Base-by-base conservation (phyloP, 176 grass and related monocot species). In the Oryza meyeriana region DNA sequence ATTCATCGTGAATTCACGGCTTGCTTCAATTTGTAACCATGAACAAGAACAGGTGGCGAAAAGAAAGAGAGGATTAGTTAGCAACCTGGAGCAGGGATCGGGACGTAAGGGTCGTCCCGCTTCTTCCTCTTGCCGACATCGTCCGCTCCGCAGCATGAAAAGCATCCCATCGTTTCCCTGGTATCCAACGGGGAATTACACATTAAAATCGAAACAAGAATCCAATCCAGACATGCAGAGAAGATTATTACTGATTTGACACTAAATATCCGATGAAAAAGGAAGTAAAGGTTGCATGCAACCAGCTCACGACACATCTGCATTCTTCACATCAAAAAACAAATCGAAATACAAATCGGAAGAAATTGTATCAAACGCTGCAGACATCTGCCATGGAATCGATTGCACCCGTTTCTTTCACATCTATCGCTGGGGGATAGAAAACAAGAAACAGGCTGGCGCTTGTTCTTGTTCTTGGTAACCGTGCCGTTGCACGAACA, bases 71-170 rank as follows among this genome's bases (percentile, higher is more conserved):
- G 62, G 48, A 24, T 22, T 22, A 12, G 9, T 55, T 59, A 32
- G 7, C 12, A 66, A 89, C 89, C 85, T 81, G 66, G 76, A 31
- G 28, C 44, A 66, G 85, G 71, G 30, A 75, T 48, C 10, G 81
- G 66, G 65, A 66, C 64, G 39, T 78, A 83, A 70, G 74, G 29
- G 33, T 83, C 88, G 13, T 90, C 88, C 31, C 24, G 13, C 83
- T 90, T 89, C 83, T 89, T 90, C 74, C 69, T 86, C 34, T 29
- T 82, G 83, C 79, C 78, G 66, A 83, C 45, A 77, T 83, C 74
- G 40, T 86, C 84, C 35, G 69, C 83, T 14, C 74, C 41, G 61
- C 72, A 90, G 74, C 79, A 90, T 27, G 88, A 86, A 79, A 90
- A 90, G 62, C 79, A 90, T 1, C 79, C 88, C 88, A 90, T 90